phyloP scores from a whole-genome alignment of 2,329 filamentous ascomycete species.

The Fusarium pseudocircinatum region DNA sequence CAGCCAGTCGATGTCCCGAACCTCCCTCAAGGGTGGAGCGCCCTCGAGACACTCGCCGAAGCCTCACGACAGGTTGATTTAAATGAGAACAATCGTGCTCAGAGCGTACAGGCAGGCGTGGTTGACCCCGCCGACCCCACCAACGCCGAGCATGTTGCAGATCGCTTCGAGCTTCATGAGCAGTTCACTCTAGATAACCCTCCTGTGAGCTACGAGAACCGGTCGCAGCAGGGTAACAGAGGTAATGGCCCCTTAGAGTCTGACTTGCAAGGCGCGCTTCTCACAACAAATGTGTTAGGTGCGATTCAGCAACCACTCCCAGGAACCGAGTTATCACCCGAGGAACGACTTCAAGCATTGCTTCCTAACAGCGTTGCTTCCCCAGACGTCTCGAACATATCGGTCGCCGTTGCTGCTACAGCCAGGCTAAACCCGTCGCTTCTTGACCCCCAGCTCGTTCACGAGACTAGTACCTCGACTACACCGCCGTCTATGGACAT shows the following conservation, averaged over 20 bases:
- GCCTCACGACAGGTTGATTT: slow-evolving; percentile 83
- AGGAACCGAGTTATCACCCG: slow-evolving; percentile 53
- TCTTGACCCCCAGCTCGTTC: slow-evolving; percentile 61
- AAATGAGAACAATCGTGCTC: slow-evolving; percentile 66
- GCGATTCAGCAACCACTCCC: slow-evolving; percentile 40
- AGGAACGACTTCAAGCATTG: slow-evolving; percentile 62
- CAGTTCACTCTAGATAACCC: slow-evolving; percentile 68
- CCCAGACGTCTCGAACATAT: slow-evolving; percentile 60
- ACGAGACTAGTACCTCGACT: slow-evolving; percentile 44
- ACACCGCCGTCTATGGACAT: slow-evolving; percentile 44
- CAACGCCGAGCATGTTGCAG: slow-evolving; percentile 41
- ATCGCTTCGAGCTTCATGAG: slow-evolving; percentile 65
- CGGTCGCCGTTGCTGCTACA: slow-evolving; percentile 65
- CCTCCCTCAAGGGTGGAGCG: slow-evolving; percentile 74
- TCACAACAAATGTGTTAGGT: slow-evolving; percentile 26
- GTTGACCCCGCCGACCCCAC: slow-evolving; percentile 43
- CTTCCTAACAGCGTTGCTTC: slow-evolving; percentile 50
- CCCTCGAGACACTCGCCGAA: slow-evolving; percentile 86
- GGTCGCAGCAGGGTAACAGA: slow-evolving; percentile 39
- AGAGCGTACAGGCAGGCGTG: slow-evolving; percentile 47
- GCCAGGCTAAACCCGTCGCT: slow-evolving; percentile 65
- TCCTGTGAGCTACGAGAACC: slow-evolving; percentile 58
- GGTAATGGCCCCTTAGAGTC: slow-evolving; percentile 29
- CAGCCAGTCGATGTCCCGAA: slow-evolving; percentile 45
- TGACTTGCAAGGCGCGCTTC: background rate